Evolutionary conservation across 108 stramenopile genomes (phyloP).

Genomic region (Nitzschia putrida): DNA sequence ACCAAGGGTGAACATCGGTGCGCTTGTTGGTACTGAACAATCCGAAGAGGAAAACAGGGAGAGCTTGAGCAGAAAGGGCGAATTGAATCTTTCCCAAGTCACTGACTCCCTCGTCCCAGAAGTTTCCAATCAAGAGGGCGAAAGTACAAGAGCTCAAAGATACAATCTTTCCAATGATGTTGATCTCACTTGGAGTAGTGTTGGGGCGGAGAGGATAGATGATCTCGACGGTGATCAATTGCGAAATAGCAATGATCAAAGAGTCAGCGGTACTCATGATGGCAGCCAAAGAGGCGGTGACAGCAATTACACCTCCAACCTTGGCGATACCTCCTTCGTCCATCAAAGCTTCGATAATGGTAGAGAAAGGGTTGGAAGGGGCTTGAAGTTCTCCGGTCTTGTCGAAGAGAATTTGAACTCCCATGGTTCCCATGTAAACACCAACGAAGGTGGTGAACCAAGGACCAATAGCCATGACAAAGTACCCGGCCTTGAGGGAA

Average conservation of each 20-base stretch:
- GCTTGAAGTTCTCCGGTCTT: neutral
- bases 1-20: constrained; percentile 6
- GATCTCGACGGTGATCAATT: constrained; percentile 33
- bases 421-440: constrained; percentile 41
- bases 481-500: constrained; percentile 28
- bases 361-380: constrained; percentile 10
- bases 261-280: constrained; percentile 51
- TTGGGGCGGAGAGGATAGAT: constrained; percentile 7
- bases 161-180: constrained; percentile 13
- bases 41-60: constrained; percentile 24
- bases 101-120: constrained; percentile 13
- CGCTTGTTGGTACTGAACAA: constrained; percentile 7
- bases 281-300: constrained; percentile 39
- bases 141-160: constrained; percentile 12
- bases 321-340: constrained; percentile 26
- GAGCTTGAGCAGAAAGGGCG: constrained; percentile 4
- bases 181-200: neutral
- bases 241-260: constrained; percentile 39
- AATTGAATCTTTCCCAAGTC: constrained; percentile 17
- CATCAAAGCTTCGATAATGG: constrained; percentile 27
- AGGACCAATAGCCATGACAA: constrained; percentile 11
- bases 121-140: constrained; percentile 17
- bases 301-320: constrained; percentile 25
- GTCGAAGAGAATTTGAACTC: constrained; percentile 30
- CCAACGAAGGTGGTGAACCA: constrained; percentile 42